phyloP scores from a whole-genome alignment of 2,329 filamentous ascomycete species.

The Colletotrichum spaethianum region DNA sequence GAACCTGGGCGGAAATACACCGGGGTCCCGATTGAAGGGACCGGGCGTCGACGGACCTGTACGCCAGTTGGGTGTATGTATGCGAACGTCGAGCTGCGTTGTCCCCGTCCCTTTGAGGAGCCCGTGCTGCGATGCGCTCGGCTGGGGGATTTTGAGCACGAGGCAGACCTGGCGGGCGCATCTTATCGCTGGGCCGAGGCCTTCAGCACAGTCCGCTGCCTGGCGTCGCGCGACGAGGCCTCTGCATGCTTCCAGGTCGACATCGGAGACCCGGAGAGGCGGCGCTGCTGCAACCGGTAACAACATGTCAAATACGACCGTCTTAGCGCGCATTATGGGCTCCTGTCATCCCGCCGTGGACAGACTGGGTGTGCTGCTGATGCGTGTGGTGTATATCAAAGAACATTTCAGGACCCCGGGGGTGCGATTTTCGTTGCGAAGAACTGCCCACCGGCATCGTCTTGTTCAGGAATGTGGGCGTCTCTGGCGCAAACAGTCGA shows the following conservation, averaged over 20 bases:
- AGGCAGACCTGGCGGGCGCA: not conserved
- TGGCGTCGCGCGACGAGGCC: not conserved
- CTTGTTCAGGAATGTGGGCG: not conserved
- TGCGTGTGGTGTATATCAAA: not conserved
- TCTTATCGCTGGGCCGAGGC: not conserved
- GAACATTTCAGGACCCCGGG: not conserved
- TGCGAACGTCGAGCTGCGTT: slow-evolving; percentile 5
- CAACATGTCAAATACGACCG: slow-evolving; percentile 1
- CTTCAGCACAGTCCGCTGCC: not conserved
- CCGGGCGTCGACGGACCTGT: slow-evolving; percentile 1
- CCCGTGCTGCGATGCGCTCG: slow-evolving; percentile 1
- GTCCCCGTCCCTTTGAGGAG: not conserved
- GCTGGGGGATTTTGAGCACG: not conserved
- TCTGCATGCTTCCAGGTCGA: not conserved
- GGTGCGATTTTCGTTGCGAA: slow-evolving; percentile 8
- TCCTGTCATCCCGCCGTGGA: slow-evolving; percentile 11
- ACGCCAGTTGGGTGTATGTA: slow-evolving; percentile 4
- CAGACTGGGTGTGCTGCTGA: slow-evolving; percentile 7
- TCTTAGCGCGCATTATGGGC: not conserved
- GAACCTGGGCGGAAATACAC: not conserved
- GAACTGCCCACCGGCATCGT: not conserved
- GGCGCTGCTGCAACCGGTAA: slow-evolving; percentile 11
- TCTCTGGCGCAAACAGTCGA: not conserved
- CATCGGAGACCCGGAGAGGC: slow-evolving; percentile 1
- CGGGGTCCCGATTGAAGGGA: slow-evolving; percentile 15